Evolutionary conservation across 2,329 filamentous ascomycete genomes (phyloP).

Genomic region (Coniochaeta hoffmannii): DNA sequence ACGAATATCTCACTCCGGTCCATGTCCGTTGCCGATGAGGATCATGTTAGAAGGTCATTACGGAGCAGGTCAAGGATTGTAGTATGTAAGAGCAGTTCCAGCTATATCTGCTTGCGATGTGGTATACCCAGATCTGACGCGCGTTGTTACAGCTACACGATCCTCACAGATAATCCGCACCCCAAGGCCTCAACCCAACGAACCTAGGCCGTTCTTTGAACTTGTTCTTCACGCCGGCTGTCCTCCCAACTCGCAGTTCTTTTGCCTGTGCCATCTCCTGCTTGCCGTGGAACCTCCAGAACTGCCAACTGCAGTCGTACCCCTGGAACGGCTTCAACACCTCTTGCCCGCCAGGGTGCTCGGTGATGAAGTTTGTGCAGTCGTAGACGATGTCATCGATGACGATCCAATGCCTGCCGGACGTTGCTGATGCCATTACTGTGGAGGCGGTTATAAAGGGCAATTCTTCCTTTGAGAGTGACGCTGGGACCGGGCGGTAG

Average conservation of each 20-base stretch:
- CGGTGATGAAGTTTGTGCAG: neutral
- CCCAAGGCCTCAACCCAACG: neutral
- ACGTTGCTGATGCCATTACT: neutral
- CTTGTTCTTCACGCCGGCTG: neutral
- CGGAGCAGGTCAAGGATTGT: no score
- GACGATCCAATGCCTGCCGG: neutral
- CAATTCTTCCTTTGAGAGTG: neutral
- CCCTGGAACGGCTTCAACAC: neutral
- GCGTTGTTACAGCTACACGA: neutral
- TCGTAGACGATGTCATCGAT: slow-evolving; percentile 1
- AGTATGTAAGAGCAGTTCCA: no score
- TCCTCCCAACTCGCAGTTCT: neutral
- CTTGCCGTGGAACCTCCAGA: neutral
- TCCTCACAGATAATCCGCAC: neutral
- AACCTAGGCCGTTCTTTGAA: slow-evolving; percentile 1
- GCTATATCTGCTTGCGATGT: no score
- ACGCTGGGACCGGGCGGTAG: neutral
- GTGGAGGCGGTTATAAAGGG: neutral
- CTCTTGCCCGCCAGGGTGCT: neutral
- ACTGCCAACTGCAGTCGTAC: slow-evolving; percentile 1
- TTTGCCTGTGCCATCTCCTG: neutral
- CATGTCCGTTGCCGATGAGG: no score
- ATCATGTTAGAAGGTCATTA: no score
- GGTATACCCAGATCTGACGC: neutral
- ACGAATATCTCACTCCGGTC: no score